phyloP scores from a whole-genome alignment of 345 rosid genomes.

The Hibiscus mutabilis region DNA sequence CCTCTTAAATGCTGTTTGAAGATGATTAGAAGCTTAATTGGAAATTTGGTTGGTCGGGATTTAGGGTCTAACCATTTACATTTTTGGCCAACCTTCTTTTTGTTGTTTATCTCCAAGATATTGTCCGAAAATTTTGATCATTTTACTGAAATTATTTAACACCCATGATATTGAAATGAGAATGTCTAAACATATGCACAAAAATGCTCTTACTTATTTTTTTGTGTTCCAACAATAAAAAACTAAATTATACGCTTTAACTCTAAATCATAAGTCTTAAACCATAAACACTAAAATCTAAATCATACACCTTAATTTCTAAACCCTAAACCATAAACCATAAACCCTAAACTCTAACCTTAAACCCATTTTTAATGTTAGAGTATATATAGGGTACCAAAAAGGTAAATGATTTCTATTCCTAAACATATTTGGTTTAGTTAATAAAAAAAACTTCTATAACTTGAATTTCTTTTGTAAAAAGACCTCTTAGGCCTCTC shows the following conservation, averaged over 20 bases:
- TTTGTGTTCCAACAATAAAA: no score
- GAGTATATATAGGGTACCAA: no score
- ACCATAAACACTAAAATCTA: no score
- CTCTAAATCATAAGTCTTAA: no score
- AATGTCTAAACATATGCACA: neutral
- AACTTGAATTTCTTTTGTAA: neutral
- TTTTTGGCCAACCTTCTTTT: neutral
- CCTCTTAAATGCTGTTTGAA: neutral
- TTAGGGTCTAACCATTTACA: neutral
- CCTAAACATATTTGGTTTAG: neutral
- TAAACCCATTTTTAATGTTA: no score
- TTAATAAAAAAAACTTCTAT: neutral
- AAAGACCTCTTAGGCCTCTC: no score
- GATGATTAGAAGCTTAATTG: conserved; percentile 3
- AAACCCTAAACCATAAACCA: no score
- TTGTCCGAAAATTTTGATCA: neutral
- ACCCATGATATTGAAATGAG: neutral
- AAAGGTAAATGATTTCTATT: no score
- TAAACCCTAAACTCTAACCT: no score
- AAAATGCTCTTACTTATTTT: no score
- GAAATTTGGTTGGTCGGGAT: neutral
- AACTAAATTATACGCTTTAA: no score
- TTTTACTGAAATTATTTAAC: neutral
- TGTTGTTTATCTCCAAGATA: neutral
- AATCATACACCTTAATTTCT: no score